Conservation (phyloP, 106 monocot species). For the Ottelia alismoides region DNA sequence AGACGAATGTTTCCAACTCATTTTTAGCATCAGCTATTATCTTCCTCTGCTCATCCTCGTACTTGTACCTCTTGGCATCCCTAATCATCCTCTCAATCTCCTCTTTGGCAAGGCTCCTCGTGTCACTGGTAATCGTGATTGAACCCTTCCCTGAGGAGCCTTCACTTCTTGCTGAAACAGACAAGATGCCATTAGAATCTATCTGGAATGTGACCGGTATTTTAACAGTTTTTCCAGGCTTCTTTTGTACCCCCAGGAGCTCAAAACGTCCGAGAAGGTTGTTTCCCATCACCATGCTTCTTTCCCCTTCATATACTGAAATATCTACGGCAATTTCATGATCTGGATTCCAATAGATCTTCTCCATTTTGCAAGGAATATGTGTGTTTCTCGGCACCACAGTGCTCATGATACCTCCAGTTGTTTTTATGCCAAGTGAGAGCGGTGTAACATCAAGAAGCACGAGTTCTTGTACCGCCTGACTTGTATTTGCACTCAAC, state of each 20-base stretch:
- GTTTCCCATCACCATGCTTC: conserved; percentile 1
- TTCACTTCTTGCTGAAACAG: conserved; percentile 38
- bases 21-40: conserved; percentile 47
- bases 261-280: conserved; percentile 36
- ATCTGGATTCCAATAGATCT: conserved; percentile 30
- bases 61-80: conserved; percentile 19
- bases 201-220: conserved; percentile 42
- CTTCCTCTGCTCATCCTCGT: conserved; percentile 35
- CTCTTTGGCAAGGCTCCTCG: conserved; percentile 4
- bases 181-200: conserved; percentile 38
- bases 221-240: conserved; percentile 25
- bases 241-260: conserved; percentile 46
- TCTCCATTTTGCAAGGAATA: conserved; percentile 39
- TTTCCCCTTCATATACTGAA: conserved; percentile 34
- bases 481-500: conserved; percentile 10
- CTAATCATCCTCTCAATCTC: conserved; percentile 6
- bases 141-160: conserved; percentile 17
- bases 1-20: conserved; percentile 48
- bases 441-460: conserved; percentile 31
- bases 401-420: neutral
- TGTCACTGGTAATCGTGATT: conserved; percentile 2
- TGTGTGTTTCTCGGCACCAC: conserved; percentile 36
- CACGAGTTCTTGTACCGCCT: conserved; percentile 20
- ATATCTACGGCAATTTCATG: conserved; percentile 33
- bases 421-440: neutral